Evolutionary conservation across 2,329 filamentous ascomycete genomes (phyloP).

Genomic region (Aspergillus sojae): DNA sequence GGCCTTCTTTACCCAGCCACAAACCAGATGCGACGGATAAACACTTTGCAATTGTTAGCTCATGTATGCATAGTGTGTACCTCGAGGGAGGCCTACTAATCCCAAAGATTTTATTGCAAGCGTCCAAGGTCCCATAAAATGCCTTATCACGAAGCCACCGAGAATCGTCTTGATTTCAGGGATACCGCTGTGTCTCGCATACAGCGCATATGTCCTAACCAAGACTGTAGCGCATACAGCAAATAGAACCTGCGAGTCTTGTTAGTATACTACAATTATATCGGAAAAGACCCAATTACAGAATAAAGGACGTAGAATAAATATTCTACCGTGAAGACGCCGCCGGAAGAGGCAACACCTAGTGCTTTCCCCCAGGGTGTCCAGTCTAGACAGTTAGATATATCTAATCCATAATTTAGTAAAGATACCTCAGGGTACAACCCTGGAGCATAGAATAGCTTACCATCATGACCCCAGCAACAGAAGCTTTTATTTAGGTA

Average conservation of each 20-base stretch:
- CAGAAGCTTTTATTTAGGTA: slow-evolving; percentile 92
- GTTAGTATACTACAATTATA: slow-evolving; percentile 24
- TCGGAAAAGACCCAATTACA: slow-evolving; percentile 53
- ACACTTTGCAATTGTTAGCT: slow-evolving; percentile 58
- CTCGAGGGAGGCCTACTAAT: slow-evolving; percentile 57
- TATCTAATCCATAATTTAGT: slow-evolving; percentile 50
- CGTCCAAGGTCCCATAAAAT: slow-evolving; percentile 87
- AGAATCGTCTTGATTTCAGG: slow-evolving; percentile 97
- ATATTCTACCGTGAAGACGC: slow-evolving; percentile 83
- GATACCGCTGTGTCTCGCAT: slow-evolving; percentile 94
- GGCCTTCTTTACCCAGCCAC: slow-evolving; percentile 96
- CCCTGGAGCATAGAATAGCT: slow-evolving; percentile 13
- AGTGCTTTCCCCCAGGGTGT: slow-evolving; percentile 78
- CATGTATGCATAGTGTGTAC: slow-evolving; percentile 18
- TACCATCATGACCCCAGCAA: slow-evolving; percentile 82
- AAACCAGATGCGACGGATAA: slow-evolving; percentile 90
- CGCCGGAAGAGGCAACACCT: slow-evolving; percentile 65
- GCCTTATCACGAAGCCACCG: slow-evolving; percentile 87
- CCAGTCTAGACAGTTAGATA: slow-evolving; percentile 84
- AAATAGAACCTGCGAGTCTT: slow-evolving; percentile 65
- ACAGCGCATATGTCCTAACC: slow-evolving; percentile 80
- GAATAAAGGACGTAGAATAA: slow-evolving; percentile 84
- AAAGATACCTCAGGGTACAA: neutral
- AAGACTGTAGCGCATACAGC: slow-evolving; percentile 76
- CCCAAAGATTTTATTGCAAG: slow-evolving; percentile 87